These are phyloP conservation scores for Cyberlindnera meyerae DNA, from an alignment of 805 yeast species.

Conservation along the genomic window DNA sequence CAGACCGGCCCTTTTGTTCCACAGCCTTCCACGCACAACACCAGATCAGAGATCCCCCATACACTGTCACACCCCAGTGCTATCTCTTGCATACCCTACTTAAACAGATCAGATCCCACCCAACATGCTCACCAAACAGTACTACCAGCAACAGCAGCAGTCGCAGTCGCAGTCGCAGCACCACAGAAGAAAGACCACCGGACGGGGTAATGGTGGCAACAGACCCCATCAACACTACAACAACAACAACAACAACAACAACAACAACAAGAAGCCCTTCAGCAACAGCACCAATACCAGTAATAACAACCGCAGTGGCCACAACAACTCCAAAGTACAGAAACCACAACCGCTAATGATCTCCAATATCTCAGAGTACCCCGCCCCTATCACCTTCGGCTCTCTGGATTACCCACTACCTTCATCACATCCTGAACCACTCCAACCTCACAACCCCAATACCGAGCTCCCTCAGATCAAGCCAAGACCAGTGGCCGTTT, in stretches of 20 bases:
- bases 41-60: too few relatives aligned
- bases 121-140: constrained; percentile 5
- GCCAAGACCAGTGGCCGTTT: constrained; percentile 14
- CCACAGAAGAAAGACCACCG: constrained; percentile 7
- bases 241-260: constrained; percentile 1
- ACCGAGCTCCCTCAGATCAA: constrained; percentile 16
- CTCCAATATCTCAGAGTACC: constrained; percentile 12
- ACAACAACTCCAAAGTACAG: constrained; percentile 2
- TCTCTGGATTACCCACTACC: constrained; percentile 18
- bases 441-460: constrained; percentile 1
- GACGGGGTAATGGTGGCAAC: constrained; percentile 1
- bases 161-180: background rate
- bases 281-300: too few relatives aligned
- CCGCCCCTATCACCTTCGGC: constrained; percentile 10
- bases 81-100: too few relatives aligned
- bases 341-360: constrained; percentile 3
- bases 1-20: too few relatives aligned
- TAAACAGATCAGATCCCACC: too few relatives aligned
- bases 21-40: too few relatives aligned
- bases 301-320: constrained; percentile 1
- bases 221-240: constrained; percentile 1
- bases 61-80: too few relatives aligned
- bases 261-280: constrained; percentile 1
- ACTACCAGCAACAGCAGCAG: background rate
- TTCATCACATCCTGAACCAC: background rate